Base-by-base conservation (phyloP, 768 basidiomycete species). In the Naganishia vaughanmartiniae region DNA sequence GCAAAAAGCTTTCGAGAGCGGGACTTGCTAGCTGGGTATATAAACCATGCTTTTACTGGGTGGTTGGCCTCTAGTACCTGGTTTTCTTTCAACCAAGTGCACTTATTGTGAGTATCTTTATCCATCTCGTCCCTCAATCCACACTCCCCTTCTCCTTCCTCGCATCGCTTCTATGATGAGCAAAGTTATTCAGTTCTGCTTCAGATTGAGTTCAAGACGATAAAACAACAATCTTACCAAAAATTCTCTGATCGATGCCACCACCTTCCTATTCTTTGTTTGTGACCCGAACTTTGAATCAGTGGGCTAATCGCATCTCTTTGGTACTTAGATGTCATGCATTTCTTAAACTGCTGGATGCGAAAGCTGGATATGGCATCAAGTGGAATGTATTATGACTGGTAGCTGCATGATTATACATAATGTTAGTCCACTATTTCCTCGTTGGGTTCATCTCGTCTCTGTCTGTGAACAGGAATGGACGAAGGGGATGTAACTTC, bases 181-280 rank as follows among this genome's bases (percentile, higher is more conserved):
- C 60, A 63, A 63, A 42, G 60, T 63, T 63, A 63, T 63, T 63
- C 60, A 63, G 60, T 63, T 63, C 60, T 63, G 60, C 60, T 63
- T 63, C 60, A 63, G 60, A 63, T 63, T 63, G 60, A 63, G 60
- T 63, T 63, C 60, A 63, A 63, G 60, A 63, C 60, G 60, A 63
- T 63, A 63, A 63, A 63, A n/a, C 60, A 63, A 63, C 60, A 63
- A 63, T 63, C 60, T 63, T 63, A 63, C 60, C 60, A 63, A 63
- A 63, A 63, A 21, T 45, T 42, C 33, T 63, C 60, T 63, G 60
- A 63, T 63, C 60, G 60, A 63, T 63, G 60, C 60, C 46, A 46
- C 60, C 57, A 26, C n/a, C 48, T 51, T 45, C 24, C 60, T 42
- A 39, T 45, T 63, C 33, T 17, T n/a, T 45, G 60, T 63, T 63